Evolutionary conservation across 805 yeast species (phyloP), one percentile per base, ranked within the genome.

Genomic region (Clavispora phyllophila): DNA sequence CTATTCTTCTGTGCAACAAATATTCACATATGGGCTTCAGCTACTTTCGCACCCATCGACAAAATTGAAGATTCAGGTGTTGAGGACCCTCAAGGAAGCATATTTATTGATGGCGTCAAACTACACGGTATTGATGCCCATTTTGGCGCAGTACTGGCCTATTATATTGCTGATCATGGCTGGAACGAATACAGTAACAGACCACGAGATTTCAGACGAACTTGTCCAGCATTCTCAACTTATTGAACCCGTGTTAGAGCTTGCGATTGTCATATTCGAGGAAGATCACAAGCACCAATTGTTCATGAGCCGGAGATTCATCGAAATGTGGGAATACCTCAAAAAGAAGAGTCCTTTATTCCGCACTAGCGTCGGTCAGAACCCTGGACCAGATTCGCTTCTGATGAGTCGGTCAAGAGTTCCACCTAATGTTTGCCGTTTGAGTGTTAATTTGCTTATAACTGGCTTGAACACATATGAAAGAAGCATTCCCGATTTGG

Each of bases 1-100:
- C 0, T 91, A 87, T 58, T 58, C 62, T 31, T 64, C 82, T 2
- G 62, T 86, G 1, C 76, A 80, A 35, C 77, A 78, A 42, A 79
- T 91, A 3, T 68, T 80, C 41, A 74, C 70, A 5, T 87, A 88
- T 57, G 83, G 91, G 6, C 84, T 86, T 41, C 66, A 87, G 44
- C 69, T 78, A 26, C 62, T 87, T 28, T 79, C 87, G 2, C 93
- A 86, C 52, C 76, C 78, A 1, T 82, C 95, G 0, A 60, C 72
- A 2, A 62, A 71, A 3, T 60, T 91, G 24, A 73, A 78, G 34
- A 57, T 75, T 3, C 82, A 79, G 45, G 72, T 88, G 5, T 58
- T 90, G 41, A 66, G 62, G 25, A 70, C 86, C 0, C 43, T 70
- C 19, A 51, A 41, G 9, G 46, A 51, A 12, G 52, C 62, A 9